Conservation (phyloP, 148 eudicot genomes). For the Bassia scoparia region DNA sequence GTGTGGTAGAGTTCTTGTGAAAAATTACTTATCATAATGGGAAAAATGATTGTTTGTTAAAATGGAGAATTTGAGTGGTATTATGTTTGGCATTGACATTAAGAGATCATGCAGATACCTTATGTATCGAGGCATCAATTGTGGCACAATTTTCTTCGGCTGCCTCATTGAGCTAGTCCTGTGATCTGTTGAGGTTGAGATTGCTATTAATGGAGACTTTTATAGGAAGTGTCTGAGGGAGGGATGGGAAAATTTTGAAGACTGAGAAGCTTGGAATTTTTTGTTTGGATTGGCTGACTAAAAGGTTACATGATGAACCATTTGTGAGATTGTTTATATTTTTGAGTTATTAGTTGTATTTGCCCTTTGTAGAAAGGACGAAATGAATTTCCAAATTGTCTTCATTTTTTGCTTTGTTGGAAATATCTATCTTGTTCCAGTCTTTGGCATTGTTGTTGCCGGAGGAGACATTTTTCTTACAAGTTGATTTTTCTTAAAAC, state of each 20-base stretch:
- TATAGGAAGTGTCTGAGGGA: background rate
- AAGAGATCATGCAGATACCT: background rate
- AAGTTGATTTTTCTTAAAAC: no score
- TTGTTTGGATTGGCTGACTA: background rate
- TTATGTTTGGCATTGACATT: background rate
- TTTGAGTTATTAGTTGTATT: no score
- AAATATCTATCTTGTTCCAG: no score
- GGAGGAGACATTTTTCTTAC: no score
- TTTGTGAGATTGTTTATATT: no score
- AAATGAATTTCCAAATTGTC: no score
- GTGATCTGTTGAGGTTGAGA: background rate
- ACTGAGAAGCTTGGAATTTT: background rate
- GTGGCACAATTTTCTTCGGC: background rate
- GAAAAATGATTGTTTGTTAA: background rate
- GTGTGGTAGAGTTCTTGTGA: background rate
- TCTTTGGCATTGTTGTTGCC: no score
- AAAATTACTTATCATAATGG: no score
- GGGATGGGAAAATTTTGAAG: background rate
- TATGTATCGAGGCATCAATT: background rate
- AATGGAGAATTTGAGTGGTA: background rate
- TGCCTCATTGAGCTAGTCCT: background rate
- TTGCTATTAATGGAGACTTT: background rate
- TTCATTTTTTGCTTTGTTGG: no score
- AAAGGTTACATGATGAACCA: no score
- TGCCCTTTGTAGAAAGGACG: no score